Conservation (phyloP, 139 green algal genomes). For the Pleodorina starrii region DNA sequence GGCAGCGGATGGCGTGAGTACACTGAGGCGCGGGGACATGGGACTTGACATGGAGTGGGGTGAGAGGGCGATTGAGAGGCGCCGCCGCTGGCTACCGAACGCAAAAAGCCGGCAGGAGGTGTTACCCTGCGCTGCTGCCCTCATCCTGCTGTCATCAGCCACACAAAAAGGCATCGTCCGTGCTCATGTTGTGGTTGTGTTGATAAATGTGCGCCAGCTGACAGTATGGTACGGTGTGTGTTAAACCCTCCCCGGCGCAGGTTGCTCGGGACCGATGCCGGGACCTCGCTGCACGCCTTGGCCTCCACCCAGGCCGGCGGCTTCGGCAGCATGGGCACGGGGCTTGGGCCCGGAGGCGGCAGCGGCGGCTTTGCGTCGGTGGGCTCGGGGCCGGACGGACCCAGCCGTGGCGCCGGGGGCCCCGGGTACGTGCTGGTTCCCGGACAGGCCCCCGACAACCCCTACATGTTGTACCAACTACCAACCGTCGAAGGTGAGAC, state of each 20-base stretch:
- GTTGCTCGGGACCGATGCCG: background rate
- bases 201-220: too few relatives aligned
- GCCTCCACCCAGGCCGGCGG: background rate
- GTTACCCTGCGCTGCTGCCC: too few relatives aligned
- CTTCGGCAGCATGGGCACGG: background rate
- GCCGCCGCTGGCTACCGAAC: too few relatives aligned
- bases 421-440: background rate
- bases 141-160: too few relatives aligned
- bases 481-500: background rate
- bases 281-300: background rate
- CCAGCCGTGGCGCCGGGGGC: background rate
- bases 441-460: background rate
- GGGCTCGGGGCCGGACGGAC: background rate
- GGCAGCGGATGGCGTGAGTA: constrained; percentile 15
- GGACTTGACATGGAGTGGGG: too few relatives aligned
- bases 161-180: too few relatives aligned
- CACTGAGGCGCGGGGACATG: too few relatives aligned
- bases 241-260: background rate
- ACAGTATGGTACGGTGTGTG: too few relatives aligned
- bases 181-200: too few relatives aligned
- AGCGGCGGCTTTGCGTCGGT: background rate
- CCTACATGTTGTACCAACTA: constrained; percentile 19
- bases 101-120: too few relatives aligned
- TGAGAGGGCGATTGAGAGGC: too few relatives aligned
- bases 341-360: background rate